A percentile compares a stretch with the other conserved stretches of the same genome.
Evolutionary conservation across 1,284 basidiomycete genomes (phyloP).

Genomic region (Ustilago tritici): DNA sequence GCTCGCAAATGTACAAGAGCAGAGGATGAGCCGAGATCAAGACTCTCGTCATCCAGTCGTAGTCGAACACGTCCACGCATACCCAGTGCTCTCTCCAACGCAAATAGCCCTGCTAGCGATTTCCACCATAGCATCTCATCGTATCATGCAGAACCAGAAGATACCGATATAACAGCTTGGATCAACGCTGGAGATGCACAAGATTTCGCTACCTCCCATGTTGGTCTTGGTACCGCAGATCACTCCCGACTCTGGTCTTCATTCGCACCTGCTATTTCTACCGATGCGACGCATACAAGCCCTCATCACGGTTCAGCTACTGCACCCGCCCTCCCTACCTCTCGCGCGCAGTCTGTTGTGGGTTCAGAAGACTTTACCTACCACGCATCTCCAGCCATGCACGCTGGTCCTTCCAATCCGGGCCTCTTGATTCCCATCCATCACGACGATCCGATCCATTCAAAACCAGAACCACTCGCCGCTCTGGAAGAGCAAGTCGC

Average conservation of each 20-base stretch:
- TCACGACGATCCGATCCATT: conserved; percentile 20
- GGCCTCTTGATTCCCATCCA: conserved; percentile 35
- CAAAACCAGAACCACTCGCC: conserved; percentile 16
- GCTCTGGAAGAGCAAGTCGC: conserved; percentile 20
- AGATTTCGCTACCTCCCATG: conserved; percentile 29
- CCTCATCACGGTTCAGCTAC: conserved; percentile 37
- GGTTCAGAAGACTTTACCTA: conserved; percentile 45
- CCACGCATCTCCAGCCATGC: conserved; percentile 23
- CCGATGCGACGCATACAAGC: conserved; percentile 25
- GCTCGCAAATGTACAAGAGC: conserved; percentile 46
- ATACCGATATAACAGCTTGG: conserved; percentile 55
- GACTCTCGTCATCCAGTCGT: conserved; percentile 46
- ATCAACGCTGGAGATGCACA: conserved; percentile 52
- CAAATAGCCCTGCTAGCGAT: conserved; percentile 48
- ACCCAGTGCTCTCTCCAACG: conserved; percentile 35
- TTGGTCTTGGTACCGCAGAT: conserved; percentile 18
- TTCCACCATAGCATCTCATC: conserved; percentile 49
- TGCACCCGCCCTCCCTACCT: conserved; percentile 19
- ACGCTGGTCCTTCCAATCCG: conserved; percentile 35
- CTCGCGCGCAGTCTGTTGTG: conserved; percentile 34
- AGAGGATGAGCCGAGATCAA: conserved; percentile 43
- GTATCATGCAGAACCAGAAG: conserved; percentile 46
- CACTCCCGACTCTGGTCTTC: conserved; percentile 52
- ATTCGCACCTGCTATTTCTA: conserved; percentile 34
- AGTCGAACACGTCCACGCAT: conserved; percentile 44